Percentiles rank a stretch among this genome's conserved stretches.
Evolutionary conservation across 805 yeast species (phyloP).

Genomic region (Priceomyces castillae): DNA sequence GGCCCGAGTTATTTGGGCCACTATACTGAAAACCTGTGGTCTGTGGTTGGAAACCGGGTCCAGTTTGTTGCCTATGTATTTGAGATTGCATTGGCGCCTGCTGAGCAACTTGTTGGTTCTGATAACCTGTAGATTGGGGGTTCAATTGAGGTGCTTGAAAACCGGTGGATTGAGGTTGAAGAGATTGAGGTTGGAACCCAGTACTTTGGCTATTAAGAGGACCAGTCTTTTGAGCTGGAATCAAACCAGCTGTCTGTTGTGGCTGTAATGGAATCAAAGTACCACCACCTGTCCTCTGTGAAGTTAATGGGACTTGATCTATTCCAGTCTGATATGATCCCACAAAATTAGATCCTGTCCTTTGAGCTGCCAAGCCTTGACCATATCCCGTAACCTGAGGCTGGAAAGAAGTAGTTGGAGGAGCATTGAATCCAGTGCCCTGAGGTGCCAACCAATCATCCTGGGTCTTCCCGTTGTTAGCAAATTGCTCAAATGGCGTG

Average conservation of each 20-base stretch:
- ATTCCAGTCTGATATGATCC: constrained; percentile 19
- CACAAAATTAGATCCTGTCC: constrained; percentile 19
- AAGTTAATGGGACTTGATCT: constrained; percentile 18
- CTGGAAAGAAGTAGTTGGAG: constrained; percentile 30
- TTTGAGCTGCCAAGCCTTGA: constrained; percentile 7
- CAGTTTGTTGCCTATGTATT: constrained; percentile 11
- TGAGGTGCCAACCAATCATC: constrained; percentile 34
- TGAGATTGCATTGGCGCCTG: constrained; percentile 16
- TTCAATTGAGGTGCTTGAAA: constrained; percentile 13
- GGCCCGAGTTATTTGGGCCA: neutral
- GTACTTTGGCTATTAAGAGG: constrained; percentile 32
- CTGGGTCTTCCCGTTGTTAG: constrained; percentile 14
- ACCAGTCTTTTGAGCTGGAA: constrained; percentile 47
- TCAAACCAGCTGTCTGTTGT: constrained; percentile 68
- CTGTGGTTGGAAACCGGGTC: constrained; percentile 30
- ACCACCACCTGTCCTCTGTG: constrained; percentile 48
- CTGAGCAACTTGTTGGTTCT: neutral
- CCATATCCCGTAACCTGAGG: constrained; percentile 38
- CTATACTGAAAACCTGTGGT: constrained; percentile 30
- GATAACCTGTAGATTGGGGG: constrained; percentile 18
- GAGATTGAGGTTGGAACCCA: constrained; percentile 19
- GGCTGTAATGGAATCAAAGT: constrained; percentile 50
- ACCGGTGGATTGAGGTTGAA: constrained; percentile 37
- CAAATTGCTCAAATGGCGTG: constrained; percentile 41
- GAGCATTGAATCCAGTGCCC: constrained; percentile 24